Percentiles rank a stretch among this genome's conserved stretches.
Evolutionary conservation across 345 rosid genomes (phyloP).

Genomic region (Hirschfeldia incana): DNA sequence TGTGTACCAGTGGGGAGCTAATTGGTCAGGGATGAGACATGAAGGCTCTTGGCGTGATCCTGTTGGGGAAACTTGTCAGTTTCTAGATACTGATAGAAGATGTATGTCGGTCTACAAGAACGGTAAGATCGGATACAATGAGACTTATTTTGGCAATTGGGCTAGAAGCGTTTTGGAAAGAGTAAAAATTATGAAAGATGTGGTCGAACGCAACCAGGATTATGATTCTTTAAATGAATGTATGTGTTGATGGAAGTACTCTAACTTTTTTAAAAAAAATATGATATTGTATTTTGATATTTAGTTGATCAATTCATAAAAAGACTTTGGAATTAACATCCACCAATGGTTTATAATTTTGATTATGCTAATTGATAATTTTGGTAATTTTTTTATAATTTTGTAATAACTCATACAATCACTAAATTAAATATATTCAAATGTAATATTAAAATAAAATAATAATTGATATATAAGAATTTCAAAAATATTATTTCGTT

Average conservation of each 20-base stretch:
- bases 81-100: conserved; percentile 55
- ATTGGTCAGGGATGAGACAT: conserved; percentile 82
- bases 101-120: conserved; percentile 72
- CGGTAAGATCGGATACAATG: conserved; percentile 57
- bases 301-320: too few relatives aligned
- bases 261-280: too few relatives aligned
- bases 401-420: too few relatives aligned
- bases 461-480: too few relatives aligned
- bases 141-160: conserved; percentile 56
- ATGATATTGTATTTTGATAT: too few relatives aligned
- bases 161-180: conserved; percentile 48
- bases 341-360: too few relatives aligned
- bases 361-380: too few relatives aligned
- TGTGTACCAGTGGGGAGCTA: conserved; percentile 74
- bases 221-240: conserved; percentile 6
- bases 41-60: conserved; percentile 80
- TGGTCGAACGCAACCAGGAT: background rate
- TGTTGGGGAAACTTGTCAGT: conserved; percentile 52
- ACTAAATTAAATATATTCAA: too few relatives aligned
- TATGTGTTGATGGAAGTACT: background rate
- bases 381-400: too few relatives aligned
- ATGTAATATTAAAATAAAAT: too few relatives aligned
- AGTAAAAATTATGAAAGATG: background rate
- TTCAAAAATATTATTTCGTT: too few relatives aligned
- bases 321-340: too few relatives aligned